Base-by-base conservation (phyloP, 371 early-diverging fungal genomes). In the Amoeboaphelidium protococcarum region DNA sequence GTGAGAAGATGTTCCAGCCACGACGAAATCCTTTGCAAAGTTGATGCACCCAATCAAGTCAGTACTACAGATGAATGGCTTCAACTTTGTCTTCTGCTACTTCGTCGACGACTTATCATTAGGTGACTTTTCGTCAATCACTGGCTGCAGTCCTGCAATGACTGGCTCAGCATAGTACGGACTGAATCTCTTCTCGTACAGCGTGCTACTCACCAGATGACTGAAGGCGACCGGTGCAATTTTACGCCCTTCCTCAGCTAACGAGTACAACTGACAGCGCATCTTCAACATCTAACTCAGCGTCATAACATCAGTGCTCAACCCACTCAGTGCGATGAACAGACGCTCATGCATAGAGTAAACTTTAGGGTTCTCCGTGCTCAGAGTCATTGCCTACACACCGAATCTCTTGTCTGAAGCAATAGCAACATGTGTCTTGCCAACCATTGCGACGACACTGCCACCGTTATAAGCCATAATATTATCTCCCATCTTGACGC, bases 41-140 rank as follows among this genome's bases (percentile, higher is more conserved):
- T 81, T 82, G 57, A 86, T 76, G 64, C 94, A 94, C 37, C 99
- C 99, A 57, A 99, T 84, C 53, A 85, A 64, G 61, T 99, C 99
- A 80, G 83, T 92, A 37, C 75, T 67, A 65, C 86, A 88, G 50
- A 98, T 86, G 61, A 80, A 96, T 23, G 98, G 97, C 27, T 44
- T 47, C 6, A 31, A 31, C 49, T 79, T n/a, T n/a, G n/a, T n/a
- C n/a, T n/a, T n/a, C n/a, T n/a, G n/a, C n/a, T n/a, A n/a, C n/a
- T n/a, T n/a, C n/a, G n/a, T n/a, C n/a, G n/a, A n/a, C n/a, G n/a
- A n/a, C n/a, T n/a, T n/a, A n/a, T n/a, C n/a, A n/a, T n/a, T n/a
- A n/a, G n/a, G n/a, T n/a, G n/a, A n/a, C n/a, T n/a, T 57, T 21
- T 46, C 51, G 58, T 84, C 83, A n/a, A n/a, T n/a, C n/a, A n/a